Evolutionary conservation across 1,284 basidiomycete species (phyloP).

Genomic region (Cryptococcus neoformans): DNA sequence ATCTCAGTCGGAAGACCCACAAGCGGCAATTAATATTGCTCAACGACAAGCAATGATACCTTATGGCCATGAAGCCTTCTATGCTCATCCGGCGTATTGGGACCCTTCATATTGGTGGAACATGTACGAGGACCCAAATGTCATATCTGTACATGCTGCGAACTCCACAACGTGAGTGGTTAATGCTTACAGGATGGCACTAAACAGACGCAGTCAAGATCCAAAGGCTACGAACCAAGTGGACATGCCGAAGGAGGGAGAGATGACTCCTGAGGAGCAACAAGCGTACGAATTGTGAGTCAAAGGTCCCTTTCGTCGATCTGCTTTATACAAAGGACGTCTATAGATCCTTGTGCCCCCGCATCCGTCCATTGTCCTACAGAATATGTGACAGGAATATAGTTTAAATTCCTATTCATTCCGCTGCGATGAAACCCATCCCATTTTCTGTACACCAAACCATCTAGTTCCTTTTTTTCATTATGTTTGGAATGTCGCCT

Average conservation of each 20-base stretch:
- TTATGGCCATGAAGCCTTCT: constrained; percentile 6
- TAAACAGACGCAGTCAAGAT: too few species aligned
- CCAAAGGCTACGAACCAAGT: background rate
- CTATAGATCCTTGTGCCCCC: background rate
- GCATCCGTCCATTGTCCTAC: background rate
- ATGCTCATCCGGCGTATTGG: constrained; percentile 14
- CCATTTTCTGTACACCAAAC: background rate
- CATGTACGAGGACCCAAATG: constrained; percentile 5
- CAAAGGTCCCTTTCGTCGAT: background rate
- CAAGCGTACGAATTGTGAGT: constrained; percentile 8
- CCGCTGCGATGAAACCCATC: background rate
- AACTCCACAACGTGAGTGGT: too few species aligned
- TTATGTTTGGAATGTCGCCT: constrained; percentile 19
- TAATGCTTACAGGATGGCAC: too few species aligned
- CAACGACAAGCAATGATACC: background rate
- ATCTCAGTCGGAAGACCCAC: constrained; percentile 2
- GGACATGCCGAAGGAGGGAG: background rate
- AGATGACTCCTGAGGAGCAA: background rate
- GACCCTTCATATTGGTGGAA: constrained; percentile 18
- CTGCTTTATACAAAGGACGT: constrained; percentile 5
- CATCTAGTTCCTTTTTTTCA: background rate
- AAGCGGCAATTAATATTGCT: background rate
- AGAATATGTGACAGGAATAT: background rate
- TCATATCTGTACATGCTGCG: background rate
- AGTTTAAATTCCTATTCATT: background rate